Base-by-base conservation (phyloP, 1,284 basidiomycete genomes). In the Ceratobasidium papillatum region DNA sequence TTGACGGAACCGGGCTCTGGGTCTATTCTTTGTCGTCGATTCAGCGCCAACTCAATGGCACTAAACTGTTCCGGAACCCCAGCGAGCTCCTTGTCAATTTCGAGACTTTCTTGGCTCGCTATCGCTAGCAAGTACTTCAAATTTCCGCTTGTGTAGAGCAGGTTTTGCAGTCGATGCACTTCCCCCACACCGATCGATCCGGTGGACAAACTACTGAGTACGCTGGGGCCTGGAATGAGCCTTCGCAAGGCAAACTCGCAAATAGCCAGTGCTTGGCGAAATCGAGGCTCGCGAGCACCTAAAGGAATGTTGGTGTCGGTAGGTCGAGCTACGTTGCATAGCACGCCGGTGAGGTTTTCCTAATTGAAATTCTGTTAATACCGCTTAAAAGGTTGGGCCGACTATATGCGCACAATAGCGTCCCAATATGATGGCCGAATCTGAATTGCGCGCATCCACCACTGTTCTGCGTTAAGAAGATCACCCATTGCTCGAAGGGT, bases 391-490 rank as follows among this genome's bases (percentile, higher is more conserved):
- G 49, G n/a, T 34, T 7, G 22, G 1, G 32, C 77, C 74, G 41
- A 58, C 75, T 77, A 72, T 78, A 76, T 38, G 80, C 82, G 69
- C 78, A 84, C 76, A 79, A 81, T 80, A 17, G 82, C 83, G 73
- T 84, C 83, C 82, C 82, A 84, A 76, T 83, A 84, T 49, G 81
- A 81, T 14, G 85, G 85, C 36, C 83, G 79, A 8, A 85, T 75
- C 61, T 81, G 80, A 62, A 86, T 80, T 9, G 85, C 85, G 61
- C 81, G 81, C 82, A 82, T 82, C 85, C 85, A 86, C 84, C 84
- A 85, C 32, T 77, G 78, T 75, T 85, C 82, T 0, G 85, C 85
- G 52, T 84, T 83, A 5, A 78, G 73, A 74, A 79, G 80, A 8
- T 80, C 78, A 64, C 83, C 80, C 74, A 84, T 78, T 5, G 84